phyloP scores from a whole-genome alignment of 106 monocot species.

The Dendrobium nobile region DNA sequence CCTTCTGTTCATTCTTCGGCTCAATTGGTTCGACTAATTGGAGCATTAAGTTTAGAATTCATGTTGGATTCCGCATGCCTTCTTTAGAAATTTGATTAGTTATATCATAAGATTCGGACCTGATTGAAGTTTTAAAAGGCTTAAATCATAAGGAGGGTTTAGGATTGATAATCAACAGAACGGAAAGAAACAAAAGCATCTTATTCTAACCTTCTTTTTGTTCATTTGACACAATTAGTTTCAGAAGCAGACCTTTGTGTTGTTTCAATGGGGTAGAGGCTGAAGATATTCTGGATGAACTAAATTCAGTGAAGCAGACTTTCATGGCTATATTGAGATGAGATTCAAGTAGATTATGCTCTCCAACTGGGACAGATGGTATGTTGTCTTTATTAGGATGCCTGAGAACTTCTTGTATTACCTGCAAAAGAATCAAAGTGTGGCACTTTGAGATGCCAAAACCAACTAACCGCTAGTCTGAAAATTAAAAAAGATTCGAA shows the following conservation, averaged over 20 bases:
- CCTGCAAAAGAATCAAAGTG: conserved; percentile 9
- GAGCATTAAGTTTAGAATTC: conserved; percentile 25
- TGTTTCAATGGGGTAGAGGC: conserved; percentile 17
- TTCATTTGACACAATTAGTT: conserved; percentile 17
- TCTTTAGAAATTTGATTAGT: conserved; percentile 20
- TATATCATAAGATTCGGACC: conserved; percentile 34
- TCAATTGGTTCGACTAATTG: conserved; percentile 22
- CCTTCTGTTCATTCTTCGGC: conserved; percentile 37
- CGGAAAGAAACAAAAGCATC: not conserved
- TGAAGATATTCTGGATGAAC: conserved; percentile 31
- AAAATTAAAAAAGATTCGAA: not conserved
- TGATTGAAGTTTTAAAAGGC: conserved; percentile 19
- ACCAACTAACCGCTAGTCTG: not conserved
- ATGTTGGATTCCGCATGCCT: conserved; percentile 17
- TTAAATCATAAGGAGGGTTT: not conserved
- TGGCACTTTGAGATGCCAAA: not conserved
- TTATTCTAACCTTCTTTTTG: conserved; percentile 33
- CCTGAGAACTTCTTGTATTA: conserved; percentile 18
- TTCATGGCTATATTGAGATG: conserved; percentile 33
- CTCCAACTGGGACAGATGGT: conserved; percentile 28
- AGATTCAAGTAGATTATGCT: conserved; percentile 28
- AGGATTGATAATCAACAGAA: not conserved
- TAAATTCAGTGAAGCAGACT: conserved; percentile 25
- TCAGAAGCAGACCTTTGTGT: conserved; percentile 21
- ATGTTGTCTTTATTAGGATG: conserved; percentile 31